Evolutionary conservation across 1,284 basidiomycete species (phyloP), one percentile per base, ranked within the genome.

Genomic region (Apiotrichum porosum): DNA sequence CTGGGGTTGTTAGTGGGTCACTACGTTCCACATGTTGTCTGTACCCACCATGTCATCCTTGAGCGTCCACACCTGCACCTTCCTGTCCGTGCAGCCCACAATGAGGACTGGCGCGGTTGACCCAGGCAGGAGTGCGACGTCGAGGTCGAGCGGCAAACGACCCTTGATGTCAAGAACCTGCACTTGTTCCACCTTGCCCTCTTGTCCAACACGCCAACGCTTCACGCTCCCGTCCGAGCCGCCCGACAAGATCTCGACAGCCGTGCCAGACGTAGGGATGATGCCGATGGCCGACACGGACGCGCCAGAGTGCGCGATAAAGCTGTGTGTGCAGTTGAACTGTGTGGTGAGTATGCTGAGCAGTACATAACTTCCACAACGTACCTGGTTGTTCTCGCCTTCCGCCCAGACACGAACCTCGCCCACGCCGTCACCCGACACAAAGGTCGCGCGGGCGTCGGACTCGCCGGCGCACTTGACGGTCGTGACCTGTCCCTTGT

Each of bases 151-250:
- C 0, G 90, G 83, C 65, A 86, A 87, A 66, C 78, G 83, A 26
- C 83, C 83, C n/a, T 79, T 76, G 41, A 89, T 63, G 3, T 79
- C 70, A 38, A 94, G 77, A 3, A 71, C 76, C 68, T 93, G 87
- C 9, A 62, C 39, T 19, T 61, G 43, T 37, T 60, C 52, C 4
- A 48, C 35, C 14, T 51, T 35, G 22, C 41, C 40, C 8, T 6
- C 8, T 12, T 6, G 12, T 2, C 44, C 38, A n/a, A 61, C 9
- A 31, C 69, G 69, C 88, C 87, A 94, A 15, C 88, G 73, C 66
- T 84, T 86, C 35, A 92, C 76, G 1, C 72, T 72, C 0, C 82
- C 81, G 65, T 94, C 88, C 0, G 89, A 92, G 24, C 85, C 83
- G 2, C 87, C 90, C 1, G 87, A 87, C 3, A 84, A 76, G 6